Base-by-base conservation (phyloP, 179 eudicot genomes). In the Heliamphora pulchella region DNA sequence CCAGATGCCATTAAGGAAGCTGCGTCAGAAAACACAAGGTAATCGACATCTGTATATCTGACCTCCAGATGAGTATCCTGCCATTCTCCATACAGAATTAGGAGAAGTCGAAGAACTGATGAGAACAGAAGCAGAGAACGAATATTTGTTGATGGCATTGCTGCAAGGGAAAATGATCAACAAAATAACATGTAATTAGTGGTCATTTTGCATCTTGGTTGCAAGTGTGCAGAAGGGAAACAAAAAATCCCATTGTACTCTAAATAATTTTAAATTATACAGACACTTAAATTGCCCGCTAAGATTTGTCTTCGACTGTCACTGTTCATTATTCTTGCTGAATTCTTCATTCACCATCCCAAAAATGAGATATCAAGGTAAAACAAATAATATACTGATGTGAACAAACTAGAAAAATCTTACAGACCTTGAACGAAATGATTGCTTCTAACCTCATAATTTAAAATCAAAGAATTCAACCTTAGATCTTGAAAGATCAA, bases 41-140 rank as follows among this genome's bases (percentile, higher is more conserved):
- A 93, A 86, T 96, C 99, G 51, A 94, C 89, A 87, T 96, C 99
- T 2, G 99, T 96, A 84, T 96, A 96, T 81, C 98, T 89, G 77
- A 94, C 98, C 87, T 90, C 97, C 99, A 96, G 90, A 84, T 93
- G 94, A 65, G 87, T 79, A 83, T 95, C 98, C 84, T 95, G 98
- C 98, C 98, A 95, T 81, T 95, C 98, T 80, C 98, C 98, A 81
- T 91, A 93, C 2, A 93, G 62, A 71, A 95, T 93, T 80, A 95
- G 75, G 64, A 88, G 47, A n/a, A 90, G 82, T 41, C 98, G 90
- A 72, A 95, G 85, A 43, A 87, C 47, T 17, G 91, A 90, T 22
- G 98, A 95, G 80, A 91, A 79, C 58, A 95, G 58, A 54, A 92
- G 82, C 75, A 95, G 84, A 54, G 88, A 86, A 61, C 85, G 83